Evolutionary conservation across 2,329 filamentous ascomycete species (phyloP).

Genomic region (Immersiporthe knoxdaviesiana): DNA sequence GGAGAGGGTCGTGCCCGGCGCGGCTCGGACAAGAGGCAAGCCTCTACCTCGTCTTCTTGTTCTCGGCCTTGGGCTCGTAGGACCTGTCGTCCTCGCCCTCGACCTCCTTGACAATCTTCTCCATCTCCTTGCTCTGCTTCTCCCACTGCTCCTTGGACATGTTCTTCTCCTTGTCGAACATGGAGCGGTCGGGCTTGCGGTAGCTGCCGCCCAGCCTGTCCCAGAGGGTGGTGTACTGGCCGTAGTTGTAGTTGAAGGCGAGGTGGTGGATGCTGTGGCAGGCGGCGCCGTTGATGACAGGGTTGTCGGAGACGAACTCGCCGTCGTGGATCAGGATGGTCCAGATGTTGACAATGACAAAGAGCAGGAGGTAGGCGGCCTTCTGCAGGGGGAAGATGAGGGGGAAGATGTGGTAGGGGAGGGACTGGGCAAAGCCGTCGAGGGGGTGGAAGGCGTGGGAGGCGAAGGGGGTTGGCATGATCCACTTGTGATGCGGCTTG

Average conservation of each 20-base stretch:
- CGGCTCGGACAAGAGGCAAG: not conserved
- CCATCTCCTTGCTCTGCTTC: conserved; percentile 75
- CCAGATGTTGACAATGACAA: conserved; percentile 95
- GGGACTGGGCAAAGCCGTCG: conserved; percentile 84
- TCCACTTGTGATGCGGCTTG: conserved; percentile 99
- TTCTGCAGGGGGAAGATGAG: conserved; percentile 94
- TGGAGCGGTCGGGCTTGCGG: conserved; percentile 79
- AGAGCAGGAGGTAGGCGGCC: conserved; percentile 81
- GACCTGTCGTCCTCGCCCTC: conserved; percentile 58
- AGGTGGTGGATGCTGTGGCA: conserved; percentile 93
- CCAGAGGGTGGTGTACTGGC: conserved; percentile 92
- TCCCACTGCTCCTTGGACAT: conserved; percentile 82
- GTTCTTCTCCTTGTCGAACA: conserved; percentile 84
- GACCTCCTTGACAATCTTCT: conserved; percentile 75
- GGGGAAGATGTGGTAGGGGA: conserved; percentile 92
- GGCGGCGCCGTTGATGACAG: conserved; percentile 91
- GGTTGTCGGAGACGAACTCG: conserved; percentile 88
- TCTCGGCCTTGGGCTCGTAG: conserved; percentile 45
- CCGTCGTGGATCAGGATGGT: conserved; percentile 96
- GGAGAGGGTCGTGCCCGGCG: not conserved
- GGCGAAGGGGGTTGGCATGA: conserved; percentile 94
- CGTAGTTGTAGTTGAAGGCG: conserved; percentile 90
- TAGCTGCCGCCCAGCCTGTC: conserved; percentile 88
- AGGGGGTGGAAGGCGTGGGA: conserved; percentile 94
- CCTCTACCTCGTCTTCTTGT: conserved; percentile 51